Percentiles rank a stretch among this genome's conserved stretches.
Evolutionary conservation across 2,329 filamentous ascomycete genomes (phyloP).

Genomic region (Aureobasidium sp.): DNA sequence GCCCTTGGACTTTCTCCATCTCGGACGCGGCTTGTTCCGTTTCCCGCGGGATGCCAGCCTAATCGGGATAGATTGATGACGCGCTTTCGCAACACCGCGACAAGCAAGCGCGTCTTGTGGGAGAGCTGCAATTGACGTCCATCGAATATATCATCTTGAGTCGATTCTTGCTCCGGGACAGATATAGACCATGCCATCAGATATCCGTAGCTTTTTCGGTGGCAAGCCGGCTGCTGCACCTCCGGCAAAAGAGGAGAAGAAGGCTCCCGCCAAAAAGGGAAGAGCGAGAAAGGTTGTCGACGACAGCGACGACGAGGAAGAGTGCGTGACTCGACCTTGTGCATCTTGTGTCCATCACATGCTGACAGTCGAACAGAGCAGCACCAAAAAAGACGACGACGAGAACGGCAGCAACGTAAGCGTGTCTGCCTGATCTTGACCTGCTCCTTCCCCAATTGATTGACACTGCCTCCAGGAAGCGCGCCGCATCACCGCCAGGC

Average conservation of each 20-base stretch:
- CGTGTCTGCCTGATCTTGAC: neutral
- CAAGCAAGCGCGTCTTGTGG: neutral
- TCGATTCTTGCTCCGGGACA: neutral
- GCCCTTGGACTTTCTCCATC: conserved; percentile 5
- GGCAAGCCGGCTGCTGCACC: conserved; percentile 59
- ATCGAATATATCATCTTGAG: too few species aligned
- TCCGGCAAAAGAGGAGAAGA: conserved; percentile 37
- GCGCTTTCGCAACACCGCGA: neutral
- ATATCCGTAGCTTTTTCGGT: conserved; percentile 88
- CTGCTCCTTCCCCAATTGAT: conserved; percentile 26
- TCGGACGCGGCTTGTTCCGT: conserved; percentile 1
- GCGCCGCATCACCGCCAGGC: conserved; percentile 42
- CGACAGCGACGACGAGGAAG: conserved; percentile 70
- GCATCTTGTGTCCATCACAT: conserved; percentile 1
- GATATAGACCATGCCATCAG: conserved; percentile 57
- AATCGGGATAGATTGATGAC: conserved; percentile 10
- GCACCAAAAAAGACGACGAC: conserved; percentile 51
- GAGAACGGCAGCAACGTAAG: conserved; percentile 21
- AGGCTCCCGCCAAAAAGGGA: conserved; percentile 38
- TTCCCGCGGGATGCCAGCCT: conserved; percentile 1
- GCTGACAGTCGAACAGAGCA: conserved; percentile 27
- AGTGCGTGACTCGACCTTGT: neutral
- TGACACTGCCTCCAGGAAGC: conserved; percentile 34
- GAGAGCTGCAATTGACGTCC: neutral
- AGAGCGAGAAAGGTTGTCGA: conserved; percentile 62